phyloP scores from a whole-genome alignment of 805 yeast genomes.

The Candida coquimbonensis region DNA sequence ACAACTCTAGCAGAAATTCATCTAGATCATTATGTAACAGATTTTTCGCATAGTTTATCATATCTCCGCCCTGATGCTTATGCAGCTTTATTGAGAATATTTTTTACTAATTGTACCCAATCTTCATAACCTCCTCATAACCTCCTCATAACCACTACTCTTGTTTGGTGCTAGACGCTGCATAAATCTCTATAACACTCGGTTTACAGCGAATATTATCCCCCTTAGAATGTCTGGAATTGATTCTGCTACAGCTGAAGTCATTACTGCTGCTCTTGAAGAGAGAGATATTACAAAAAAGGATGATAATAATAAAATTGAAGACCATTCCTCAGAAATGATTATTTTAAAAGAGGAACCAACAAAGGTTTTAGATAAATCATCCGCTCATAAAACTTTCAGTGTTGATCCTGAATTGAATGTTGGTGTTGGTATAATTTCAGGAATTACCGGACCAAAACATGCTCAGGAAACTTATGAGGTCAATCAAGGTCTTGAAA shows the following conservation, averaged over 20 bases:
- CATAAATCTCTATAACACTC: neutral
- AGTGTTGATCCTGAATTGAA: constrained; percentile 20
- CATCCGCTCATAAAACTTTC: constrained; percentile 9
- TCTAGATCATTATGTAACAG: too few relatives aligned
- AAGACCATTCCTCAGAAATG: constrained; percentile 71
- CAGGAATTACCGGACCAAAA: constrained; percentile 19
- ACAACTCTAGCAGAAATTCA: too few relatives aligned
- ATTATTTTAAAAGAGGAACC: constrained; percentile 53
- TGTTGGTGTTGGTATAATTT: constrained; percentile 19
- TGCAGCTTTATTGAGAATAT: neutral
- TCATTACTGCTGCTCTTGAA: constrained; percentile 19
- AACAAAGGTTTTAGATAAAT: constrained; percentile 2
- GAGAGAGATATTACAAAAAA: constrained; percentile 25
- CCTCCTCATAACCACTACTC: neutral
- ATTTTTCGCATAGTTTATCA: neutral
- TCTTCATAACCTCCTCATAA: constrained; percentile 3
- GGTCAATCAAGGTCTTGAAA: constrained; percentile 4
- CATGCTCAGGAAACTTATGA: constrained; percentile 4
- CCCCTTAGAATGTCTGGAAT: constrained; percentile 1
- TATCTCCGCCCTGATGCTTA: neutral
- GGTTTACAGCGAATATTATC: neutral
- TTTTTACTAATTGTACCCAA: neutral
- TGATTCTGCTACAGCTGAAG: constrained; percentile 18
- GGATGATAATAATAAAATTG: constrained; percentile 2
- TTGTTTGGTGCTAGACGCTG: neutral